Percentiles rank a stretch among this genome's conserved stretches.
Evolutionary conservation across 2,329 filamentous ascomycete genomes (phyloP).

Genomic region (Albophoma yamanashiensis): DNA sequence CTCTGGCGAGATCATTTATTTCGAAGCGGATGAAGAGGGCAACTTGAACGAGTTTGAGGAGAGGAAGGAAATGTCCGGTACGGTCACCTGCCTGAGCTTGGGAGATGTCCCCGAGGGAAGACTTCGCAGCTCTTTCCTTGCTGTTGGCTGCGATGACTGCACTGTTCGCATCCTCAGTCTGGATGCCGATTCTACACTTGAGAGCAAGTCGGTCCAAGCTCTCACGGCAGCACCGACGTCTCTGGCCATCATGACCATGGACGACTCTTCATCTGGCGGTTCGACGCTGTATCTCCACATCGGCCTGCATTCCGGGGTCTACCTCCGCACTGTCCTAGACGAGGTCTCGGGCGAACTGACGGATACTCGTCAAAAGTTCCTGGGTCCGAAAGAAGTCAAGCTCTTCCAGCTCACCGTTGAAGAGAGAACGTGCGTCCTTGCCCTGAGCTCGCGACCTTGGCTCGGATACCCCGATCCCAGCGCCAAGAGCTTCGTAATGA

Average conservation of each 20-base stretch:
- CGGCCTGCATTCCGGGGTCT: slow-evolving; percentile 88
- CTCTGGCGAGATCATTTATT: slow-evolving; percentile 94
- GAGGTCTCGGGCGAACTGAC: slow-evolving; percentile 93
- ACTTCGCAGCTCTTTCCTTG: slow-evolving; percentile 80
- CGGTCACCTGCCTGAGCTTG: slow-evolving; percentile 88
- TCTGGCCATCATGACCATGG: slow-evolving; percentile 88
- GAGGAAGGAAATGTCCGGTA: slow-evolving; percentile 88
- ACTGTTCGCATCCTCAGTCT: slow-evolving; percentile 89
- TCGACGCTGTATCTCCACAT: slow-evolving; percentile 92
- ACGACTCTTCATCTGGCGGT: slow-evolving; percentile 81
- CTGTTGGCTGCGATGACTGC: slow-evolving; percentile 93
- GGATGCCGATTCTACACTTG: slow-evolving; percentile 80
- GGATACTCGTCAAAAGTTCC: slow-evolving; percentile 87
- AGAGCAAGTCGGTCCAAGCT: slow-evolving; percentile 90
- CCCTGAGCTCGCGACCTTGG: slow-evolving; percentile 90
- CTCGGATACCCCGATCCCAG: slow-evolving; percentile 85
- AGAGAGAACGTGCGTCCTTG: slow-evolving; percentile 74
- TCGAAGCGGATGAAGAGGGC: slow-evolving; percentile 91
- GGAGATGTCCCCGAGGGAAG: slow-evolving; percentile 88
- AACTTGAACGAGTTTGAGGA: slow-evolving; percentile 90
- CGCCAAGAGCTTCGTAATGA: slow-evolving; percentile 81
- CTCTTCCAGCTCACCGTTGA: slow-evolving; percentile 87
- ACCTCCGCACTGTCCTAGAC: slow-evolving; percentile 87
- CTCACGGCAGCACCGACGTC: slow-evolving; percentile 83
- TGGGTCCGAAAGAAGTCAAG: slow-evolving; percentile 82